These are phyloP conservation scores for Leptosphaerulina australis DNA, from an alignment of 2,329 filamentous ascomycete genomes.

Conservation along the genomic window DNA sequence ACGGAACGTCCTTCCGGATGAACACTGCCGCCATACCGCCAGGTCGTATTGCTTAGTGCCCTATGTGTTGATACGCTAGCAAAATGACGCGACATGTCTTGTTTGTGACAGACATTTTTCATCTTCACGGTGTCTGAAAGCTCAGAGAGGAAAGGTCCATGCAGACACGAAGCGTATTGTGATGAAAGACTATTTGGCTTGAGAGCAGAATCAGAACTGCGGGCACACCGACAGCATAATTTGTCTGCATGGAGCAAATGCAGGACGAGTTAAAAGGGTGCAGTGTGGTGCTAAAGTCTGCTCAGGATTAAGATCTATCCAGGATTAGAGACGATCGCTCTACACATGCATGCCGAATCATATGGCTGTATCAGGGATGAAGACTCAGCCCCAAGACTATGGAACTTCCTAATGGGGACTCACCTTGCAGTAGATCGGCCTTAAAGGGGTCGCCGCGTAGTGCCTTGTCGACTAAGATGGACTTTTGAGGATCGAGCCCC, in stretches of 20 bases:
- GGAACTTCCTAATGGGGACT: slow-evolving; percentile 10
- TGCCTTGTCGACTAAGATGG: neutral
- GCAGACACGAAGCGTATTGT: too few relatives aligned
- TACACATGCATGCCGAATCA: neutral
- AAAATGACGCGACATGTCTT: neutral
- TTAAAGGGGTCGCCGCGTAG: slow-evolving; percentile 5
- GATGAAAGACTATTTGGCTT: too few relatives aligned
- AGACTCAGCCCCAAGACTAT: neutral
- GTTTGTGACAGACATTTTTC: too few relatives aligned
- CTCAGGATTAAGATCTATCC: too few relatives aligned
- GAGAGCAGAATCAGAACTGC: too few relatives aligned
- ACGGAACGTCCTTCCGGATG: slow-evolving; percentile 7
- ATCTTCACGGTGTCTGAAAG: too few relatives aligned
- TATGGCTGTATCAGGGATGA: neutral
- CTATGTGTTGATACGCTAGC: neutral
- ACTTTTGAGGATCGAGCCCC: slow-evolving; percentile 1
- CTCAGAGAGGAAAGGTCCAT: too few relatives aligned
- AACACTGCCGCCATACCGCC: slow-evolving; percentile 7
- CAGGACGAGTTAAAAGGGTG: too few relatives aligned
- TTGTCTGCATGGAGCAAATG: too few relatives aligned
- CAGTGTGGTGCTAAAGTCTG: too few relatives aligned
- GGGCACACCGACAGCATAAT: too few relatives aligned
- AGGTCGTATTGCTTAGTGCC: neutral
- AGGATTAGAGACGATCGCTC: slow-evolving; percentile 10
- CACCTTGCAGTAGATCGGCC: slow-evolving; percentile 7